These are phyloP conservation scores for Cryoendolithus antarcticus DNA, from an alignment of 2,329 filamentous ascomycete genomes.

Conservation along the genomic window DNA sequence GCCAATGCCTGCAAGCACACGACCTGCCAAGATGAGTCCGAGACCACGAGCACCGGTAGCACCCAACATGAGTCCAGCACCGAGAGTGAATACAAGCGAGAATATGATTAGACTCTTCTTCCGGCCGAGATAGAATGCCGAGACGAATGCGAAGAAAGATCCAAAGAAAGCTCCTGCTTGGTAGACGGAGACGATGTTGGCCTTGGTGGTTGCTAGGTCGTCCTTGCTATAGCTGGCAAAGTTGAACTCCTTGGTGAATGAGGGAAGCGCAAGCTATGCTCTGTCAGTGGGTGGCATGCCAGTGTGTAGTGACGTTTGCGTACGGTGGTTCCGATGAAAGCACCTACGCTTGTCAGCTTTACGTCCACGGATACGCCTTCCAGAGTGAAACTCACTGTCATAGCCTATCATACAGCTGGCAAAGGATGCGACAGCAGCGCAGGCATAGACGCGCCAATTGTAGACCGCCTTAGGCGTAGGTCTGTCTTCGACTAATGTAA, in stretches of 20 bases:
- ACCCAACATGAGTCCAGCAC: conserved; percentile 61
- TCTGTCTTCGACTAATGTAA: conserved; percentile 27
- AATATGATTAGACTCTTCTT: conserved; percentile 52
- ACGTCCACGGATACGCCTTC: background rate
- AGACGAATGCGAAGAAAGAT: conserved; percentile 54
- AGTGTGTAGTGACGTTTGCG: no score
- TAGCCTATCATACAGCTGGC: conserved; percentile 49
- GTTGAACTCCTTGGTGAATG: no score
- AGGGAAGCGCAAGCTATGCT: background rate
- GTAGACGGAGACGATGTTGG: conserved; percentile 71
- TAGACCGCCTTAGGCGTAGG: conserved; percentile 46
- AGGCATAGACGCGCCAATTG: conserved; percentile 47
- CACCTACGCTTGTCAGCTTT: conserved; percentile 2
- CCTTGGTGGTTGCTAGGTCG: conserved; percentile 31
- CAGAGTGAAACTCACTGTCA: conserved; percentile 28
- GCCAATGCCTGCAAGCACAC: conserved; percentile 45
- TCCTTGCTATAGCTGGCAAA: no score
- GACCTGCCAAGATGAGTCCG: conserved; percentile 46
- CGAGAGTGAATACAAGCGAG: conserved; percentile 52
- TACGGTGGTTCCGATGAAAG: conserved; percentile 3
- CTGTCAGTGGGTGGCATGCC: conserved; percentile 24
- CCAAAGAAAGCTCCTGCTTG: conserved; percentile 79
- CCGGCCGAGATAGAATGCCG: conserved; percentile 56
- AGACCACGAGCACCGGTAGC: conserved; percentile 49
- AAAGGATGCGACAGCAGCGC: conserved; percentile 42